A percentile compares a stretch with the other conserved stretches of the same genome.
These are phyloP conservation scores for Ascoidea tarda DNA, from an alignment of 805 yeast genomes.

Conservation along the genomic window DNA sequence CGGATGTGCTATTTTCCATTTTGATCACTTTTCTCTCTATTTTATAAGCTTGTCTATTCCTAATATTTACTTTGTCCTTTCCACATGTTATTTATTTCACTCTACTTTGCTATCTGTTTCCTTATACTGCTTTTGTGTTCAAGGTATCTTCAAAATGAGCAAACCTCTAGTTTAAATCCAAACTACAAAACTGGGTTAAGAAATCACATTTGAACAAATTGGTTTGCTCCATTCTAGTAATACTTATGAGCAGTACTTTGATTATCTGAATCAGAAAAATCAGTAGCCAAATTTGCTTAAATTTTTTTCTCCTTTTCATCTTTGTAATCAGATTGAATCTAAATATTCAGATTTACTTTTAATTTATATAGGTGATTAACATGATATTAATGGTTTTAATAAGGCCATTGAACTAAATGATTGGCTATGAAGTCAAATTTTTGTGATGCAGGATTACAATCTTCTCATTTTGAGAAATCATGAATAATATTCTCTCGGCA, in stretches of 20 bases:
- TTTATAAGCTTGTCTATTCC: no score
- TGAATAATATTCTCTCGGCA: conserved; percentile 62
- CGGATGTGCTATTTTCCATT: no score
- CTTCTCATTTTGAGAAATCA: conserved; percentile 82
- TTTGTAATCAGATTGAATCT: conserved; percentile 28
- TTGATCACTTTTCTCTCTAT: no score
- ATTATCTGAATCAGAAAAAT: conserved; percentile 66
- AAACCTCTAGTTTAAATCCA: conserved; percentile 20
- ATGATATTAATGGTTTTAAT: conserved; percentile 85
- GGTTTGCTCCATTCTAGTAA: conserved; percentile 93
- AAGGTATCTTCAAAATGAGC: background rate
- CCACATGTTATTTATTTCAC: background rate
- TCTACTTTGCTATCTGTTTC: background rate
- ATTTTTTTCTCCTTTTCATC: conserved; percentile 42
- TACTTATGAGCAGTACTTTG: conserved; percentile 94
- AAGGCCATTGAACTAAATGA: conserved; percentile 76
- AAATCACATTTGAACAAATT: conserved; percentile 52
- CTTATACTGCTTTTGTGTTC: background rate
- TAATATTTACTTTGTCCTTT: background rate
- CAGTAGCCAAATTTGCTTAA: conserved; percentile 92
- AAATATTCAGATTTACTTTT: conserved; percentile 49
- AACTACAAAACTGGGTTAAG: conserved; percentile 26
- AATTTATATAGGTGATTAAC: conserved; percentile 86
- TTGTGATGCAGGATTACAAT: conserved; percentile 57
- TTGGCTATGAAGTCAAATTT: conserved; percentile 39